Evolutionary conservation across 495 filamentous ascomycete genomes (phyloP), one percentile per base, ranked within the genome.

Genomic region (Copromyces sp.): DNA sequence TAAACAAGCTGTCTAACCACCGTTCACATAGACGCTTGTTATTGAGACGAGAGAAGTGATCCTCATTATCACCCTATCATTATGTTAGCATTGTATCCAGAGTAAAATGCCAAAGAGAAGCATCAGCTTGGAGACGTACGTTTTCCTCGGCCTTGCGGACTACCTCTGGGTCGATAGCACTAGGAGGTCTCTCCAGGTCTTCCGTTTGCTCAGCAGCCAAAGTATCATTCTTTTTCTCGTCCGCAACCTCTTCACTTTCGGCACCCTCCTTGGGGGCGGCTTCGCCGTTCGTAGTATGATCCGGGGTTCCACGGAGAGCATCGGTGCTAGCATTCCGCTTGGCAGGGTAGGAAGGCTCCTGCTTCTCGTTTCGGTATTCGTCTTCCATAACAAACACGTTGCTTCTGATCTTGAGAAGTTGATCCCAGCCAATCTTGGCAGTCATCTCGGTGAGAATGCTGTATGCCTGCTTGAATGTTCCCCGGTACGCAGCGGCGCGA

Each of bases 311-410:
- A 72, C 89, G 87, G 17, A 95, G 82, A 68, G 88, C 93, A 73
- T 90, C 89, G 39, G 90, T 94, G 82, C 93, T 95, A 38, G 92
- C 89, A 76, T 89, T 93, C 35, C 89, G 87, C 68, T 88, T 89
- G 39, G 85, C 78, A 3, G 85, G 79, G 17, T 84, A 83, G 16
- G 84, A 77, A 17, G 77, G 75, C 71, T 91, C 90, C 73, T 95
- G 91, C 75, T 93, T 94, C 82, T 99, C 95, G 70, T 88, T 90
- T 17, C 96, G 89, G 75, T 99, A 99, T 80, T 99, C 95, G 77
- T 99, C 95, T 78, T 99, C 95, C 95, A 99, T 99, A 39, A 99
- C 96, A 76, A 99, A 99, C 6, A 98, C 95, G 73, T 95, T 93
- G 82, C 95, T 98, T 69, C 95, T 88, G 75, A 94, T 94, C 78